phyloP scores from a whole-genome alignment of 2,329 filamentous ascomycete genomes.

The Colletotrichum sp. region DNA sequence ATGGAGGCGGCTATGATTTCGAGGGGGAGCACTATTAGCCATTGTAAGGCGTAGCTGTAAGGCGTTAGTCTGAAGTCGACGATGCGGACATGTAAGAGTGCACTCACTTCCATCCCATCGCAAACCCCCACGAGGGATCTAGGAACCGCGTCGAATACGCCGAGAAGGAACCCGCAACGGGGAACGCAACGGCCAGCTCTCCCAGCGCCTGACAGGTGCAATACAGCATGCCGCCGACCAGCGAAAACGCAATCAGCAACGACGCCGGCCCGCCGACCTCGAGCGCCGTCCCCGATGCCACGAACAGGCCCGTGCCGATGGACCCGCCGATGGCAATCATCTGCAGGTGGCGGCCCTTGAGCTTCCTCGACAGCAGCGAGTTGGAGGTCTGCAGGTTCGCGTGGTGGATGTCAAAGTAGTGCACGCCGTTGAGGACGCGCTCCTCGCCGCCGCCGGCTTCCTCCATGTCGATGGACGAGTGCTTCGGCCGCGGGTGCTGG shows the following conservation, averaged over 20 bases:
- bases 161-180: constrained; percentile 90
- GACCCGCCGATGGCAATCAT: constrained; percentile 98
- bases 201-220: constrained; percentile 91
- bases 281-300: constrained; percentile 78
- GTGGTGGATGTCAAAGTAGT: constrained; percentile 60
- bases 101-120: constrained; percentile 90
- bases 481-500: constrained; percentile 51
- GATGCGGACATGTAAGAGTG: not conserved
- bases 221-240: constrained; percentile 88
- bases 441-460: constrained; percentile 26
- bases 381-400: constrained; percentile 77
- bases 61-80: not conserved
- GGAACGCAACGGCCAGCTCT: constrained; percentile 89
- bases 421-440: constrained; percentile 41
- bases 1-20: constrained; percentile 89
- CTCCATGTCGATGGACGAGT: constrained; percentile 36
- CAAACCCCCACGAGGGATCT: constrained; percentile 93
- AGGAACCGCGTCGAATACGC: constrained; percentile 91
- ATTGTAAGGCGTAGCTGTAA: constrained; percentile 80
- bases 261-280: constrained; percentile 78
- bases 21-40: constrained; percentile 82
- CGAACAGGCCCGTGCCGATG: constrained; percentile 89
- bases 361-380: constrained; percentile 74
- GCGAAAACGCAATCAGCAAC: constrained; percentile 75
- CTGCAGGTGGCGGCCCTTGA: constrained; percentile 87